Conservation (phyloP, 805 yeast species). For the Candida berthetii region DNA sequence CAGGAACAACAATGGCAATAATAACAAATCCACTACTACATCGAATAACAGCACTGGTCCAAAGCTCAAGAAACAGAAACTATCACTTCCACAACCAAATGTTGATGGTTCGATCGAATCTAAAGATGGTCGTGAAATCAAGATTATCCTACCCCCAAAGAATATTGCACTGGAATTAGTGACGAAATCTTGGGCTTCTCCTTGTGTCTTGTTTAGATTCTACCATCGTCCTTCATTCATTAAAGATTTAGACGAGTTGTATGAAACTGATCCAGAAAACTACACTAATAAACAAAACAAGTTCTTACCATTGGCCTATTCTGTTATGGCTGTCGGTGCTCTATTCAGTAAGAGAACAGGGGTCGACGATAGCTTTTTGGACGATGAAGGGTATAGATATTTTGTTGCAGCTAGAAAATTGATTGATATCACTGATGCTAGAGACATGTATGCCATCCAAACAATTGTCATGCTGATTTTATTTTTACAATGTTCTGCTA, state of each 20-base stretch:
- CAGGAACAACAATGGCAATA: not conserved
- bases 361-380: conserved; percentile 26
- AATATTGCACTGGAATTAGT: conserved; percentile 68
- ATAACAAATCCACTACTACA: not conserved
- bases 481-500: conserved; percentile 84
- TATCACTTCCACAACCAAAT: conserved; percentile 20
- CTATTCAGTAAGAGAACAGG: conserved; percentile 44
- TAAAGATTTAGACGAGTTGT: conserved; percentile 66
- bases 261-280: conserved; percentile 70
- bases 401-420: conserved; percentile 81
- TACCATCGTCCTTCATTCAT: conserved; percentile 82
- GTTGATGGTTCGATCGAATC: conserved; percentile 34
- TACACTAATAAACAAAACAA: conserved; percentile 75
- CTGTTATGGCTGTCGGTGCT: conserved; percentile 84
- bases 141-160: conserved; percentile 70
- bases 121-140: conserved; percentile 29
- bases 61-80: conserved; percentile 10
- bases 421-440: conserved; percentile 81
- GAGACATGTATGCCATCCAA: conserved; percentile 79
- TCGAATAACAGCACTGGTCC: not conserved
- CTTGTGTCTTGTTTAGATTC: conserved; percentile 78
- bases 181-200: conserved; percentile 77
- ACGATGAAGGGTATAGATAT: conserved; percentile 72
- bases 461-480: conserved; percentile 82
- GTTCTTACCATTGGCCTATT: conserved; percentile 76